Percentiles rank a stretch among this genome's conserved stretches.
Conservation (phyloP, 2,329 filamentous ascomycete genomes). For the Fusarium xyrophilum region DNA sequence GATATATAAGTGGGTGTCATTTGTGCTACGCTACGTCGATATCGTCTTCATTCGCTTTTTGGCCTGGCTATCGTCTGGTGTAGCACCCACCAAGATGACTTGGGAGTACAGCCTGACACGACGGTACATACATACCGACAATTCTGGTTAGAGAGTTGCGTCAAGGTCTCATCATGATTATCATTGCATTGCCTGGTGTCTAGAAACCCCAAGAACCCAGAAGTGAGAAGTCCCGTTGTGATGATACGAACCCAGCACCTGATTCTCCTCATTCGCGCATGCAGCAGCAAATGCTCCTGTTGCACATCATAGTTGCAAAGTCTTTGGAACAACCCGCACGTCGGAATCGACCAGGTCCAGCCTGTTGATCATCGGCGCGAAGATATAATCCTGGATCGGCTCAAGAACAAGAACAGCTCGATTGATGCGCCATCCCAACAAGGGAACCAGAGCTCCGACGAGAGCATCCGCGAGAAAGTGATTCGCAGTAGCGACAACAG, state of each 20-base stretch:
- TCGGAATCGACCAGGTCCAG: slow-evolving; percentile 35
- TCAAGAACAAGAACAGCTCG: slow-evolving; percentile 38
- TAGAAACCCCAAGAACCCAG: not conserved
- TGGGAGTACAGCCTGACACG: fast-evolving
- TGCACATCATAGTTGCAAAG: slow-evolving; percentile 8
- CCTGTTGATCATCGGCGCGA: slow-evolving; percentile 36
- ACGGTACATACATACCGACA: fast-evolving
- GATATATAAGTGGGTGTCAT: not conserved
- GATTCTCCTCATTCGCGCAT: too few species aligned
- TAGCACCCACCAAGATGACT: too few species aligned
- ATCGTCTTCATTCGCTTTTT: not conserved
- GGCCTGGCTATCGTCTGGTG: not conserved
- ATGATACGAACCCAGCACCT: not conserved
- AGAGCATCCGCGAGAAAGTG: slow-evolving; percentile 49
- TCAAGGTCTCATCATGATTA: not conserved
- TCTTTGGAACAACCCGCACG: slow-evolving; percentile 27
- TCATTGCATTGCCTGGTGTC: not conserved
- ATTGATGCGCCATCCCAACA: slow-evolving; percentile 47
- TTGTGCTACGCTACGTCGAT: not conserved
- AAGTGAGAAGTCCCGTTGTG: not conserved
- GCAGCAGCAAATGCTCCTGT: not conserved
- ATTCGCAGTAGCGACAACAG: slow-evolving; percentile 51
- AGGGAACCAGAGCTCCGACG: slow-evolving; percentile 46
- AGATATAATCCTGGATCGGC: slow-evolving; percentile 42
- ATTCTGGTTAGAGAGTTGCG: not conserved